Evolutionary conservation across 2,329 filamentous ascomycete genomes (phyloP).

Genomic region (Tetracladium maxilliforme): DNA sequence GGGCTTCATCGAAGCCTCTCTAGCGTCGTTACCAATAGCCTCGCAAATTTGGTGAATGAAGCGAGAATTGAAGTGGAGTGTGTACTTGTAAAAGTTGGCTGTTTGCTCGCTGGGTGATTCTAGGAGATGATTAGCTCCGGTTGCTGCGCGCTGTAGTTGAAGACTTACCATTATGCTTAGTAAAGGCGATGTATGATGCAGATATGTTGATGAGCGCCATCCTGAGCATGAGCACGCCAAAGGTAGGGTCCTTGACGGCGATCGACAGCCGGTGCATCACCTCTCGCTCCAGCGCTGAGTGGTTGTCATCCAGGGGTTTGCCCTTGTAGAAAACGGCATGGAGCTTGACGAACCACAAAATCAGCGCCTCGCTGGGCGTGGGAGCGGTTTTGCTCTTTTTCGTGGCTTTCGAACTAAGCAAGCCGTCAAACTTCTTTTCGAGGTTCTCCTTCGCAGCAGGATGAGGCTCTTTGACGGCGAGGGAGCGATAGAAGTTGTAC

Average conservation of each 20-base stretch:
- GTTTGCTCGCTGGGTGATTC: no score
- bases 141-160: no score
- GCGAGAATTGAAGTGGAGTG: no score
- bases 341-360: conserved; percentile 72
- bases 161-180: no score
- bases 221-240: conserved; percentile 55
- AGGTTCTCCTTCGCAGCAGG: conserved; percentile 64
- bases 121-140: no score
- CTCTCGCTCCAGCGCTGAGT: conserved; percentile 73
- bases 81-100: no score
- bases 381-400: conserved; percentile 39
- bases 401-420: conserved; percentile 13
- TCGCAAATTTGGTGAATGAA: no score
- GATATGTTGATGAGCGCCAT: conserved; percentile 78
- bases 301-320: conserved; percentile 49
- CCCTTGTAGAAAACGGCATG: conserved; percentile 77
- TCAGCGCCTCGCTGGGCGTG: conserved; percentile 42
- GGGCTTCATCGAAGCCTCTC: no score
- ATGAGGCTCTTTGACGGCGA: conserved; percentile 61
- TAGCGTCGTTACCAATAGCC: no score
- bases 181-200: conserved; percentile 64
- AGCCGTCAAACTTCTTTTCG: conserved; percentile 66
- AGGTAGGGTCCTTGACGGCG: conserved; percentile 53
- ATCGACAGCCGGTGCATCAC: conserved; percentile 65
- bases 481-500: conserved; percentile 78